A percentile compares a stretch with the other conserved stretches of the same genome.
These are phyloP conservation scores for Amorphotheca resinae DNA, from an alignment of 495 filamentous ascomycete genomes.

Conservation along the genomic window DNA sequence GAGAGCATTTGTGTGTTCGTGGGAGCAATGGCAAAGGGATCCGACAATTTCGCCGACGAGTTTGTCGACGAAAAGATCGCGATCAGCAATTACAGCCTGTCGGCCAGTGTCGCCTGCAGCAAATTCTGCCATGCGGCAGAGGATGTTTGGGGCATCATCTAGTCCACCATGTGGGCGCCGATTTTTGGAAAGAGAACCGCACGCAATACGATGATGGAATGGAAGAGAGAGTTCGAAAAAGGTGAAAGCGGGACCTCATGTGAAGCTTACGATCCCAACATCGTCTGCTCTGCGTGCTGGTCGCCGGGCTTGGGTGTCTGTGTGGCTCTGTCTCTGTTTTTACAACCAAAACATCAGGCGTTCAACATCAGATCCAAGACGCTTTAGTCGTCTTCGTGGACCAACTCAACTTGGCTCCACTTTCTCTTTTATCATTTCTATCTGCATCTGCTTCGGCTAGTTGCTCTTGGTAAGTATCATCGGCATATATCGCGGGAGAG, in stretches of 20 bases:
- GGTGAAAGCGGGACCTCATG: constrained; percentile 25
- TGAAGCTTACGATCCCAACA: constrained; percentile 39
- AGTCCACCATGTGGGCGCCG: constrained; percentile 16
- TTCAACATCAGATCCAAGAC: constrained; percentile 70
- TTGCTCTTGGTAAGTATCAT: not conserved
- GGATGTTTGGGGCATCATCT: constrained; percentile 91
- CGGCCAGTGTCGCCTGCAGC: constrained; percentile 93
- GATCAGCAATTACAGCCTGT: constrained; percentile 95
- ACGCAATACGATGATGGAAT: constrained; percentile 1
- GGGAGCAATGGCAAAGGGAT: constrained; percentile 94
- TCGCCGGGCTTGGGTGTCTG: constrained; percentile 29
- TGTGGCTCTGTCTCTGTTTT: constrained; percentile 61
- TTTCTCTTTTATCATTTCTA: constrained; percentile 23
- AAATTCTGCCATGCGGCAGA: constrained; percentile 99
- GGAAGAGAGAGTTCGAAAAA: constrained; percentile 14
- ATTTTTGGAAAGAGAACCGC: not conserved
- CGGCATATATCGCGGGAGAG: too few relatives aligned
- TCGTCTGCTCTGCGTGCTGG: constrained; percentile 26
- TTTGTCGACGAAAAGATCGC: constrained; percentile 95
- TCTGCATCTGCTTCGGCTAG: not conserved
- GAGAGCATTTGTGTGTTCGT: constrained; percentile 97
- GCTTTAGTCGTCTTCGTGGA: constrained; percentile 48
- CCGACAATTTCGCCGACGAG: constrained; percentile 86
- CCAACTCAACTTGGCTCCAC: constrained; percentile 57
- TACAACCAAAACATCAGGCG: constrained; percentile 66